Percentiles rank a stretch among this genome's conserved stretches.
Evolutionary conservation across 2,329 filamentous ascomycete species (phyloP).

Genomic region (Calonectria montana): DNA sequence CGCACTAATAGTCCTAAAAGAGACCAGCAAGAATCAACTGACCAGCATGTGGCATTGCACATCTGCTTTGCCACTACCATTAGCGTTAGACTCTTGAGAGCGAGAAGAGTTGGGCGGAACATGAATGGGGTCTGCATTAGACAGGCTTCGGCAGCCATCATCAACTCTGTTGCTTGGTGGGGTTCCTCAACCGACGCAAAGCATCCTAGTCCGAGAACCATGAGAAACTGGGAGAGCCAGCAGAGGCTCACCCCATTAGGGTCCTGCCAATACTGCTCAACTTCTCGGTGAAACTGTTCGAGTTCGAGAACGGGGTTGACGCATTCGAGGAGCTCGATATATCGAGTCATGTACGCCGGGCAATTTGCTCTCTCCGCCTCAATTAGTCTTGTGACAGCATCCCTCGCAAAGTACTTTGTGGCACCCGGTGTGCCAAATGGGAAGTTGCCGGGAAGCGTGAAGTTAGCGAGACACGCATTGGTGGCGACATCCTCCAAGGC

Average conservation of each 20-base stretch:
- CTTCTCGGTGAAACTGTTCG: conserved; percentile 42
- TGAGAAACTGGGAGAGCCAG: conserved; percentile 50
- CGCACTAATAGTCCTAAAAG: conserved; percentile 49
- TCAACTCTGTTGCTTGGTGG: conserved; percentile 47
- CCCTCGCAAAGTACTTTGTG: conserved; percentile 46
- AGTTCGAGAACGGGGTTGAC: conserved; percentile 50
- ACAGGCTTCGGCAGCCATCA: conserved; percentile 52
- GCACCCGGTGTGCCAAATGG: conserved; percentile 52
- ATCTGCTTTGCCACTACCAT: conserved; percentile 51
- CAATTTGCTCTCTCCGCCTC: conserved; percentile 42
- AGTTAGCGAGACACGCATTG: conserved; percentile 50
- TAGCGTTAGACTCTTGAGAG: conserved; percentile 45
- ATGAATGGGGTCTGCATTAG: conserved; percentile 53
- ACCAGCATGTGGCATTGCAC: conserved; percentile 52
- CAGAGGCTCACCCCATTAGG: conserved; percentile 44
- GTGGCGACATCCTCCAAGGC: conserved; percentile 48
- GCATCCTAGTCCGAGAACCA: conserved; percentile 50
- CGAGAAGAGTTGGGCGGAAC: conserved; percentile 49
- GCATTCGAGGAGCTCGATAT: conserved; percentile 47
- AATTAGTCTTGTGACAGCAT: conserved; percentile 46
- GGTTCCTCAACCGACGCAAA: conserved; percentile 47
- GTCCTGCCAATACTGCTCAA: conserved; percentile 48
- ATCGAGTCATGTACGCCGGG: conserved; percentile 43
- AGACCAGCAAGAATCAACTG: conserved; percentile 50
- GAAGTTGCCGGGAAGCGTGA: conserved; percentile 50